phyloP scores from a whole-genome alignment of 257 asterid genomes.

The Petunia secreta region DNA sequence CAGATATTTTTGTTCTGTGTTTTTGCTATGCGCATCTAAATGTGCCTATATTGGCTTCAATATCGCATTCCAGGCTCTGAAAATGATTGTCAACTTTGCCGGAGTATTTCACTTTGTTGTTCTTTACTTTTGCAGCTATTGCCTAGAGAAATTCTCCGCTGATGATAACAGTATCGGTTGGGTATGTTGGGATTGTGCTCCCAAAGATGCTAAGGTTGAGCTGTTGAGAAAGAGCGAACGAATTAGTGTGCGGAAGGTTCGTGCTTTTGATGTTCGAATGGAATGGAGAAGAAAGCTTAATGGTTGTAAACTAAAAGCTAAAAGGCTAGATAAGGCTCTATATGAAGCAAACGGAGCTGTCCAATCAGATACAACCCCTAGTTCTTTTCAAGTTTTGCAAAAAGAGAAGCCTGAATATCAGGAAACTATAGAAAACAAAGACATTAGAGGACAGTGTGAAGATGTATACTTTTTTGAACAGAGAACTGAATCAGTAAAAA shows the following conservation, averaged over 20 bases:
- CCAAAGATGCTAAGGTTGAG: constrained; percentile 3
- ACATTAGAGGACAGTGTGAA: neutral
- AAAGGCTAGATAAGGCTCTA: neutral
- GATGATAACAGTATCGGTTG: neutral
- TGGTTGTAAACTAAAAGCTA: neutral
- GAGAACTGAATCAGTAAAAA: neutral
- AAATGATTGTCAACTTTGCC: neutral
- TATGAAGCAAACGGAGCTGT: neutral
- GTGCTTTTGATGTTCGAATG: neutral
- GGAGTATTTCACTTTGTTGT: neutral
- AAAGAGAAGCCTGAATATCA: neutral
- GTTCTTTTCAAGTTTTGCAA: neutral
- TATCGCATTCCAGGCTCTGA: neutral
- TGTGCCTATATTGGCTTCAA: constrained; percentile 1
- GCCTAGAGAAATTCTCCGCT: neutral
- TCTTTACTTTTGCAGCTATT: constrained; percentile 19
- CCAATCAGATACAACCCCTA: neutral
- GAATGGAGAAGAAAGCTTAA: constrained; percentile 24
- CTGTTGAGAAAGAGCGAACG: constrained; percentile 20
- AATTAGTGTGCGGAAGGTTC: neutral
- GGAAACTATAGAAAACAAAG: neutral
- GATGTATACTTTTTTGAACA: constrained; percentile 11
- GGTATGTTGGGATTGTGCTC: constrained; percentile 22
- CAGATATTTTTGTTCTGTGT: neutral
- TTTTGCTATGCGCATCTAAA: neutral